Conservation (phyloP, 192 early-diverging fungal species). For the Backusella tuberculispora region DNA sequence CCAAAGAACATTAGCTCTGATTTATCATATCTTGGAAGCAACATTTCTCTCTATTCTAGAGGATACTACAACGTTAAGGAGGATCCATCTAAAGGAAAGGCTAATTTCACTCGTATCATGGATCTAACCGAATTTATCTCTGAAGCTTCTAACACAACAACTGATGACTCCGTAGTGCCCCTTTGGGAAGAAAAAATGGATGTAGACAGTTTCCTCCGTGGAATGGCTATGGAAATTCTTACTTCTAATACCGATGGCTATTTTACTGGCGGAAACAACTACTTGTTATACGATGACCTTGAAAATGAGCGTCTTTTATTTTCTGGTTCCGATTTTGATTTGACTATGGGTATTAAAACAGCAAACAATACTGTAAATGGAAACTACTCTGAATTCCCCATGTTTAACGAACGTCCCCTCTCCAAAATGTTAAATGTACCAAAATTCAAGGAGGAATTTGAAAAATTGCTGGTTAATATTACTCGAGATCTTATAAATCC, state of each 20-base stretch:
- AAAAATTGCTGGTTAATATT: not conserved
- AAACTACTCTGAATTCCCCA: not conserved
- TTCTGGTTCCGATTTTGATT: not conserved
- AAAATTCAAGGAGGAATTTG: slow-evolving; percentile 5
- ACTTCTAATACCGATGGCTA: slow-evolving; percentile 27
- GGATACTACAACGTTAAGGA: slow-evolving; percentile 9
- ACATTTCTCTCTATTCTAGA: not conserved
- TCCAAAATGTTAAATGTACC: not conserved
- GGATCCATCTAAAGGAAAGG: not conserved
- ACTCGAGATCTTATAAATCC: not conserved
- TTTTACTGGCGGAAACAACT: slow-evolving; percentile 21
- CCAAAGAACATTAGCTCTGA: not conserved
- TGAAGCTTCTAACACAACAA: not conserved
- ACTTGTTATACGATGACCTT: slow-evolving; percentile 26
- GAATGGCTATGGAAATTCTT: slow-evolving; percentile 28
- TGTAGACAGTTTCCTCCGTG: slow-evolving; percentile 26
- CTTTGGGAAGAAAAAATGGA: slow-evolving; percentile 16
- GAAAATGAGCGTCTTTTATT: slow-evolving; percentile 6
- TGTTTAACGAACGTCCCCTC: not conserved
- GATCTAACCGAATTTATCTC: slow-evolving; percentile 2
- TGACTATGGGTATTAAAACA: not conserved
- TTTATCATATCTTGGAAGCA: not conserved
- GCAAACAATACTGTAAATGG: not conserved
- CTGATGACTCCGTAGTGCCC: not conserved
- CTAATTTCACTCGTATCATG: slow-evolving; percentile 5